Percentiles rank a stretch among this genome's conserved stretches.
Evolutionary conservation across 768 basidiomycete genomes (phyloP).

Genomic region (Pleurotus citrinopileatus): DNA sequence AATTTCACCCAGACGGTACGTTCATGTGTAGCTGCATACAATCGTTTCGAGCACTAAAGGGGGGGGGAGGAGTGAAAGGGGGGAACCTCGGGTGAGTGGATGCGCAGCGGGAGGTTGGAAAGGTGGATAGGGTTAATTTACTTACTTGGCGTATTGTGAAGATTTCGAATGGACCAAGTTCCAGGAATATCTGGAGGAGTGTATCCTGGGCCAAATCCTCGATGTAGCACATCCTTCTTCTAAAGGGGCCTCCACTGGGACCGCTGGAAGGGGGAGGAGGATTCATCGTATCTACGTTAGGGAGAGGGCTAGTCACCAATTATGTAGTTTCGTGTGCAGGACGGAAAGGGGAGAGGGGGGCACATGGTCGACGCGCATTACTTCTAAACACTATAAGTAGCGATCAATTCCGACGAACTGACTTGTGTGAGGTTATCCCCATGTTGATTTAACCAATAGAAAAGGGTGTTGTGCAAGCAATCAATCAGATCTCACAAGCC

Average conservation of each 20-base stretch:
- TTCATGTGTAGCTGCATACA: conserved; percentile 18
- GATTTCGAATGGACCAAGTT: conserved; percentile 5
- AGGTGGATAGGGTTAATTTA: not conserved
- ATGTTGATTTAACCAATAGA: conserved; percentile 8
- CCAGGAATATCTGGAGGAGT: conserved; percentile 7
- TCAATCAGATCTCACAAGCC: conserved; percentile 7
- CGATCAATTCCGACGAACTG: conserved; percentile 10
- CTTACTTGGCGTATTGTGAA: conserved; percentile 7
- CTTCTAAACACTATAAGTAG: conserved; percentile 11
- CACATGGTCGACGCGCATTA: conserved; percentile 10
- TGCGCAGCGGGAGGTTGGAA: too few relatives aligned
- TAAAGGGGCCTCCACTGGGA: not conserved
- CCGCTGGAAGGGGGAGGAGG: not conserved
- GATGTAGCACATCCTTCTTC: conserved; percentile 7
- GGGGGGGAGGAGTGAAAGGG: not conserved
- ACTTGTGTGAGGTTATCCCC: conserved; percentile 7
- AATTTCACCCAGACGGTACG: conserved; percentile 27
- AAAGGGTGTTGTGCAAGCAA: conserved; percentile 4
- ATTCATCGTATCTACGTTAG: conserved; percentile 3
- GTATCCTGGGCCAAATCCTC: conserved; percentile 3
- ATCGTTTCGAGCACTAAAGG: conserved; percentile 20
- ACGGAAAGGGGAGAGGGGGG: not conserved
- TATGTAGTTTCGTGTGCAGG: not conserved
- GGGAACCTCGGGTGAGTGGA: too few relatives aligned
- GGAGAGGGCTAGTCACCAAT: too few relatives aligned